Conservation (phyloP, 2,329 filamentous ascomycete species). For the Calonectria multiphialidica region DNA sequence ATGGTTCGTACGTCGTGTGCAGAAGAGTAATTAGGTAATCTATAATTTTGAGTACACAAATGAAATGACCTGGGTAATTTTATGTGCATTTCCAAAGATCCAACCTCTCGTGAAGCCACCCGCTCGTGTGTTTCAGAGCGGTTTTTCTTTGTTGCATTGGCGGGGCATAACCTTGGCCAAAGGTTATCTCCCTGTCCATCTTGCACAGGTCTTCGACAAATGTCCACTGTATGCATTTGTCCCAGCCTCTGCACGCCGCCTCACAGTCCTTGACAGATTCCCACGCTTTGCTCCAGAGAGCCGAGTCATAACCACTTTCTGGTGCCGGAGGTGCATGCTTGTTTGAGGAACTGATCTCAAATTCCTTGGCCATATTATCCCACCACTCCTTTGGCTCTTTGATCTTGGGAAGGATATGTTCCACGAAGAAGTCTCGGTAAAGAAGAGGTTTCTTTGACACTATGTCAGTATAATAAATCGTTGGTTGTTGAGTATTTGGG, state of each 20-base stretch:
- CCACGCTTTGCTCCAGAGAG: constrained; percentile 36
- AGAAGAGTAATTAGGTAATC: not conserved
- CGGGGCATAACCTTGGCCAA: constrained; percentile 39
- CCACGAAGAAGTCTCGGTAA: constrained; percentile 38
- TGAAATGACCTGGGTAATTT: not conserved
- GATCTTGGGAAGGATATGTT: constrained; percentile 34
- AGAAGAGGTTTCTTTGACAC: constrained; percentile 32
- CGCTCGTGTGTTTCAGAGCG: constrained; percentile 39
- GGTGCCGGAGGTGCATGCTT: constrained; percentile 25
- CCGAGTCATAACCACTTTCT: constrained; percentile 25
- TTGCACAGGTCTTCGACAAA: constrained; percentile 41
- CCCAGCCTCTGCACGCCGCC: constrained; percentile 37
- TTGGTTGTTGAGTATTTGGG: too few species aligned
- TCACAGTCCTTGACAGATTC: constrained; percentile 37
- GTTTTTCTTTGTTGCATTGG: constrained; percentile 41
- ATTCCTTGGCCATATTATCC: constrained; percentile 37
- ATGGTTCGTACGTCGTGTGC: too few species aligned
- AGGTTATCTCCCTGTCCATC: constrained; percentile 40
- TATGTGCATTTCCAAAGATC: constrained; percentile 30
- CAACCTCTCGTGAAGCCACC: constrained; percentile 38
- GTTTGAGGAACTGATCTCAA: constrained; percentile 38
- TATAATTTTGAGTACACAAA: not conserved
- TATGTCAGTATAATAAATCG: not conserved
- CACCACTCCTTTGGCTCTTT: constrained; percentile 36
- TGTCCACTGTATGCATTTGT: constrained; percentile 35